Conservation (phyloP, 2,329 filamentous ascomycete genomes). For the Aspergillus pseudoterreus region DNA sequence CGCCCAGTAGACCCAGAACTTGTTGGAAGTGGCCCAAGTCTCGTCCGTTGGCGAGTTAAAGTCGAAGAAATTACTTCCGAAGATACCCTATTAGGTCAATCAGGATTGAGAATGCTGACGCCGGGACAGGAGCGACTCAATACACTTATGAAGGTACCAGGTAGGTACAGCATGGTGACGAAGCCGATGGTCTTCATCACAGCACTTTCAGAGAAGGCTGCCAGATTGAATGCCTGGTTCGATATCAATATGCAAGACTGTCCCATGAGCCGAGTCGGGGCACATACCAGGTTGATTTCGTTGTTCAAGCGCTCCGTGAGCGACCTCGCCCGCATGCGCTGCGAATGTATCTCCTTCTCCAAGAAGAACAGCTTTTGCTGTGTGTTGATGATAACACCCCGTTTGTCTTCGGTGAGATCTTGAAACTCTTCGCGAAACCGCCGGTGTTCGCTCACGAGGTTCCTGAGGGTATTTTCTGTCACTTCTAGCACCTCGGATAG, state of each 20-base stretch:
- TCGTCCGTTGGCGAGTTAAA: conserved; percentile 15
- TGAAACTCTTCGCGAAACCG: conserved; percentile 10
- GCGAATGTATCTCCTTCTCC: conserved; percentile 24
- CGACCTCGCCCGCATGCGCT: conserved; percentile 23
- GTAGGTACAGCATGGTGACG: conserved; percentile 26
- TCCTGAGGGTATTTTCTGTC: conserved; percentile 23
- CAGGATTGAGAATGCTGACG: not conserved
- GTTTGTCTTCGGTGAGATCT: not conserved
- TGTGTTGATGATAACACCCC: not conserved
- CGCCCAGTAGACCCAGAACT: conserved; percentile 33
- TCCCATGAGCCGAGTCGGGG: not conserved
- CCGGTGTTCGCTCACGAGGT: conserved; percentile 19
- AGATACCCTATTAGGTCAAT: conserved; percentile 21
- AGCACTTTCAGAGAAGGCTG: conserved; percentile 23
- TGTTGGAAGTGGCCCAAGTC: conserved; percentile 20
- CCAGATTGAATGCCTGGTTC: conserved; percentile 29
- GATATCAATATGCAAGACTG: not conserved
- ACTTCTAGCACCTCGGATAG: conserved; percentile 30
- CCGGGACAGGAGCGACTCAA: not conserved
- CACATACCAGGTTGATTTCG: conserved; percentile 30
- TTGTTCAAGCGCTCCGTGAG: conserved; percentile 28
- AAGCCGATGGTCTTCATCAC: conserved; percentile 30
- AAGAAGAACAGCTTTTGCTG: conserved; percentile 13
- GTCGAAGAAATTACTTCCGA: conserved; percentile 35
- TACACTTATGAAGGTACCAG: conserved; percentile 28